phyloP scores from a whole-genome alignment of 192 early-diverging fungal species.

The Coemansia sp. region DNA sequence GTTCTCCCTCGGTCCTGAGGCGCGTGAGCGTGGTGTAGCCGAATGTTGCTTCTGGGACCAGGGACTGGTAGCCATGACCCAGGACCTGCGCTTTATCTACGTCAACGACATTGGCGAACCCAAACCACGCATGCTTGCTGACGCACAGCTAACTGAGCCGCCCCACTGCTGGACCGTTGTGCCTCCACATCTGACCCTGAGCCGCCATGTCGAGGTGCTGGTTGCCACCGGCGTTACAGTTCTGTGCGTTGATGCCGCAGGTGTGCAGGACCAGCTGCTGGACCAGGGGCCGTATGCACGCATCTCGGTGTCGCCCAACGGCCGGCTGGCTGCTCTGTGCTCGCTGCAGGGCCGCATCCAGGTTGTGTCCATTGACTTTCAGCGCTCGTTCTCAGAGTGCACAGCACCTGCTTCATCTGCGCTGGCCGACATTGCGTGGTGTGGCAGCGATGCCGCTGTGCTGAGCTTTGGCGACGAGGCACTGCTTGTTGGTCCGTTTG shows the following conservation, averaged over 20 bases:
- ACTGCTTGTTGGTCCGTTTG: conserved; percentile 90
- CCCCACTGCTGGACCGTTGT: conserved; percentile 88
- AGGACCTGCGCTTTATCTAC: conserved; percentile 74
- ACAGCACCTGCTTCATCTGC: conserved; percentile 32
- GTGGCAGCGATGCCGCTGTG: conserved; percentile 92
- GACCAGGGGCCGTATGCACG: conserved; percentile 84
- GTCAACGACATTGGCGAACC: conserved; percentile 86
- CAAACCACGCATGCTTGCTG: conserved; percentile 70
- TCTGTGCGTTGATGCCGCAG: conserved; percentile 75
- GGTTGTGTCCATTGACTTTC: conserved; percentile 95
- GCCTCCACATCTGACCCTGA: conserved; percentile 81
- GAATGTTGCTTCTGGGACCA: conserved; percentile 87
- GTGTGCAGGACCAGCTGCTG: conserved; percentile 76
- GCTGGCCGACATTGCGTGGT: conserved; percentile 58
- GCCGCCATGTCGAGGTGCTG: conserved; percentile 87
- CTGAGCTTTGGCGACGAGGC: conserved; percentile 80
- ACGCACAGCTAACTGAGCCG: conserved; percentile 61
- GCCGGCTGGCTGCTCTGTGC: conserved; percentile 87
- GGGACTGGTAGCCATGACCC: conserved; percentile 91
- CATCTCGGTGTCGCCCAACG: conserved; percentile 92
- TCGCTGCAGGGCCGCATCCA: conserved; percentile 71
- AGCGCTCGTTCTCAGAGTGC: conserved; percentile 86
- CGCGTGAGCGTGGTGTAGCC: conserved; percentile 73
- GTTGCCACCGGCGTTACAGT: conserved; percentile 74
- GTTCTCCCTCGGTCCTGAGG: conserved; percentile 57